phyloP scores from a whole-genome alignment of 2,329 filamentous ascomycete genomes.

The Trichoderma polysporum region DNA sequence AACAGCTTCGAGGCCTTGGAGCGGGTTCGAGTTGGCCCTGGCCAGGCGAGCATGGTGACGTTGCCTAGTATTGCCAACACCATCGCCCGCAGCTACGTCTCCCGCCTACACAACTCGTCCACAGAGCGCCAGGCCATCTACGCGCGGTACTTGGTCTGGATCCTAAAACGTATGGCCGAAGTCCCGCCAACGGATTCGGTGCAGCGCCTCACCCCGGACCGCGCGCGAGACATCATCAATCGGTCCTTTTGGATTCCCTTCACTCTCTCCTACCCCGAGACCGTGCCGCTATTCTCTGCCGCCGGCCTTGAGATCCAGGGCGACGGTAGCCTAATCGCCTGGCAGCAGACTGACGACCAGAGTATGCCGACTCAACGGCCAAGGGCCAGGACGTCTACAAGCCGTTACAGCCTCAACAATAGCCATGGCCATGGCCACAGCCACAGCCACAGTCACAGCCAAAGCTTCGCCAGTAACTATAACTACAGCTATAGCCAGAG shows the following conservation, averaged over 20 bases:
- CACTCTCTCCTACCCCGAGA: slow-evolving; percentile 31
- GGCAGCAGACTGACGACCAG: slow-evolving; percentile 13
- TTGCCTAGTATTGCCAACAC: slow-evolving; percentile 38
- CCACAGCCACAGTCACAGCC: background rate
- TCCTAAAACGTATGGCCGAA: slow-evolving; percentile 34
- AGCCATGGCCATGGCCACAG: background rate
- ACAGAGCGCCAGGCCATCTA: slow-evolving; percentile 25
- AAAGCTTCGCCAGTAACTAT: background rate
- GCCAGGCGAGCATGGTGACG: slow-evolving; percentile 32
- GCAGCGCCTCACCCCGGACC: slow-evolving; percentile 25
- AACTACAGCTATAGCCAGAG: background rate
- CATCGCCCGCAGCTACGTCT: slow-evolving; percentile 36
- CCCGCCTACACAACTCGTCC: slow-evolving; percentile 25
- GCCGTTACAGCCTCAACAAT: slow-evolving; percentile 8
- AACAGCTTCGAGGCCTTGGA: slow-evolving; percentile 34
- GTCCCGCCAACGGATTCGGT: slow-evolving; percentile 21
- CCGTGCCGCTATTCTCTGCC: slow-evolving; percentile 30
- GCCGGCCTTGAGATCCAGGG: slow-evolving; percentile 31
- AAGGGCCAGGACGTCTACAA: background rate
- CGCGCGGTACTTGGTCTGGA: slow-evolving; percentile 37
- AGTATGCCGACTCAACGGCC: background rate
- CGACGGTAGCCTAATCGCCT: slow-evolving; percentile 9
- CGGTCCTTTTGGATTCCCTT: slow-evolving; percentile 36
- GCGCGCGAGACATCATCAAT: slow-evolving; percentile 26
- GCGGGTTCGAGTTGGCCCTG: slow-evolving; percentile 23